phyloP scores from a whole-genome alignment of 1,284 basidiomycete species.

The Polyporus tsugae region DNA sequence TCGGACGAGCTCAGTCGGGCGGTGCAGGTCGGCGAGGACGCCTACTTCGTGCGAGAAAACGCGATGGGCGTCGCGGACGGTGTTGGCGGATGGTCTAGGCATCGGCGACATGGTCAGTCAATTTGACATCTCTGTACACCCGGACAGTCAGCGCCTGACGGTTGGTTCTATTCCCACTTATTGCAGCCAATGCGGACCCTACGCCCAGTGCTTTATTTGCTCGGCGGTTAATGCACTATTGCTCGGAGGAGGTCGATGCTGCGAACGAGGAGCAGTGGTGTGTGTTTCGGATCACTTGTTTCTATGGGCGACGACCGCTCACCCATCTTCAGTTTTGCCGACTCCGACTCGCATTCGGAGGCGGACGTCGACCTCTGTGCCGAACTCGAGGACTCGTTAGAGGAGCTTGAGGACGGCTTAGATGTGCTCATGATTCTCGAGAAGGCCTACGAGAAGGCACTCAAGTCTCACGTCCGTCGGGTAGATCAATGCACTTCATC shows the following conservation, averaged over 20 bases:
- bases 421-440: constrained; percentile 74
- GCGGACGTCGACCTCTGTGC: constrained; percentile 36
- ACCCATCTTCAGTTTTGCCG: constrained; percentile 12
- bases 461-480: constrained; percentile 62
- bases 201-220: constrained; percentile 83
- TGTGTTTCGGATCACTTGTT: not conserved
- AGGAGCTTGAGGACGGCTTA: constrained; percentile 71
- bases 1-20: constrained; percentile 53
- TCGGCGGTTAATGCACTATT: constrained; percentile 88
- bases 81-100: constrained; percentile 83
- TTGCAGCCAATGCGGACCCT: constrained; percentile 41
- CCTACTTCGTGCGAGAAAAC: constrained; percentile 85
- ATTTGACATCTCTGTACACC: not conserved
- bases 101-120: constrained; percentile 45
- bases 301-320: constrained; percentile 5
- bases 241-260: constrained; percentile 59
- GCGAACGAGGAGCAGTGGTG: constrained; percentile 30
- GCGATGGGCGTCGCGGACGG: constrained; percentile 91
- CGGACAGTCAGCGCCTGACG: constrained; percentile 6
- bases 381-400: constrained; percentile 60
- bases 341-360: constrained; percentile 28
- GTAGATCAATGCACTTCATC: constrained; percentile 21
- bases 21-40: constrained; percentile 86
- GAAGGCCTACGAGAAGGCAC: constrained; percentile 68
- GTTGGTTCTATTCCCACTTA: not conserved